Evolutionary conservation across 768 basidiomycete genomes (phyloP).

Genomic region (Pisolithus tinctorius): DNA sequence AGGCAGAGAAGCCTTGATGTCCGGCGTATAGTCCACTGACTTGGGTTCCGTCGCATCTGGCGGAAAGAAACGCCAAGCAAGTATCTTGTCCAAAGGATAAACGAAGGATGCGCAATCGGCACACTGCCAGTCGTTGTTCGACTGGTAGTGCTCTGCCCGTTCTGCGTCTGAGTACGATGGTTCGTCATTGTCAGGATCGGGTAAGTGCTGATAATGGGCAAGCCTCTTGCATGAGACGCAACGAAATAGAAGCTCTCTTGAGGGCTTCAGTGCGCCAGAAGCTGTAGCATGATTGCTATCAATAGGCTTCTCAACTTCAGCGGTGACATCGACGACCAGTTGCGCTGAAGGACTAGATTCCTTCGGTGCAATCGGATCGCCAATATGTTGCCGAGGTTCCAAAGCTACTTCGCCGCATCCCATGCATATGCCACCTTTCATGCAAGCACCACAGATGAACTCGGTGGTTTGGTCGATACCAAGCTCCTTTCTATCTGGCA

Average conservation of each 20-base stretch:
- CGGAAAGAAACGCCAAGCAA: slow-evolving; percentile 88
- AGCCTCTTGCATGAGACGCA: slow-evolving; percentile 80
- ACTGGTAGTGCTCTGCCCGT: slow-evolving; percentile 60
- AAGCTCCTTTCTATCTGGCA: slow-evolving; percentile 42
- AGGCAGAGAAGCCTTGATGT: slow-evolving; percentile 60
- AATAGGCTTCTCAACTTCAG: slow-evolving; percentile 31
- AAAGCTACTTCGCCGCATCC: slow-evolving; percentile 56
- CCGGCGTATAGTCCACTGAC: slow-evolving; percentile 30
- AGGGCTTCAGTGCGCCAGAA: slow-evolving; percentile 11
- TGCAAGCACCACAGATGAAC: slow-evolving; percentile 71
- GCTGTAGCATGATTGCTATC: slow-evolving; percentile 15
- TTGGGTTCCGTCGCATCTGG: slow-evolving; percentile 51
- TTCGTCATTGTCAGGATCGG: slow-evolving; percentile 34
- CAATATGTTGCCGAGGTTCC: slow-evolving; percentile 26
- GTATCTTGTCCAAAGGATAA: slow-evolving; percentile 71
- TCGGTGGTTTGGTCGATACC: slow-evolving; percentile 58
- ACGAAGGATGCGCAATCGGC: slow-evolving; percentile 69
- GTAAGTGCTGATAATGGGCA: slow-evolving; percentile 75
- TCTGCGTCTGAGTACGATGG: slow-evolving; percentile 26
- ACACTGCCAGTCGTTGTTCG: slow-evolving; percentile 55
- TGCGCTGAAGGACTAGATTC: background rate
- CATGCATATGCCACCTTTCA: slow-evolving; percentile 75
- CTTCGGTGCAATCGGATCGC: slow-evolving; percentile 6
- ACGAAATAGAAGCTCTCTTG: slow-evolving; percentile 60
- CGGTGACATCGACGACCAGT: background rate